Percentiles rank a stretch among this genome's conserved stretches.
phyloP scores from a whole-genome alignment of 768 basidiomycete genomes.

The Kwoniella dendrophila region DNA sequence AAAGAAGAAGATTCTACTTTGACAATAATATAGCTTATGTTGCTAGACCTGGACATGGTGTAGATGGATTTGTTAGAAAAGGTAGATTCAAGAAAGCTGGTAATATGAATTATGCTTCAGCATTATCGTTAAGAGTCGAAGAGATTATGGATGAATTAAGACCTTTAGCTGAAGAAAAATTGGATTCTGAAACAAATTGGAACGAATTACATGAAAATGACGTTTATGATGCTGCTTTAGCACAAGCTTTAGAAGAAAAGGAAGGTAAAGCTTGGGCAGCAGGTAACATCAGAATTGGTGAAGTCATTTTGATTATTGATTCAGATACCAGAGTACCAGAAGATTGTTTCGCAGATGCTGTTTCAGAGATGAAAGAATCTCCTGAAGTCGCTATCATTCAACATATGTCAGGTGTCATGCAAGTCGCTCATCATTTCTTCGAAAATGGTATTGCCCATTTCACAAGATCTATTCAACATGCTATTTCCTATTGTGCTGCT shows the following conservation, averaged over 20 bases:
- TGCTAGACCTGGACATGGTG: conserved; percentile 73
- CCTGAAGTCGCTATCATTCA: conserved; percentile 80
- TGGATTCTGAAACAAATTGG: conserved; percentile 54
- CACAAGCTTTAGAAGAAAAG: conserved; percentile 71
- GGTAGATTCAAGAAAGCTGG: conserved; percentile 79
- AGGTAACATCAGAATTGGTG: conserved; percentile 65
- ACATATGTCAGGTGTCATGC: conserved; percentile 50
- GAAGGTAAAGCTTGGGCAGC: conserved; percentile 72
- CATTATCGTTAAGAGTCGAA: conserved; percentile 68
- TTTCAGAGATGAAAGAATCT: conserved; percentile 61
- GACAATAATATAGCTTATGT: conserved; percentile 76
- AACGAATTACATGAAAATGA: conserved; percentile 69
- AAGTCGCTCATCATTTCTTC: conserved; percentile 64
- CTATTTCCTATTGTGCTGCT: conserved; percentile 54
- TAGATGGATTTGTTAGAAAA: conserved; percentile 74
- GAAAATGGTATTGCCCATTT: conserved; percentile 60
- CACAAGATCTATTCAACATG: conserved; percentile 75
- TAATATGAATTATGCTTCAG: conserved; percentile 84
- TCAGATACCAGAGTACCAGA: conserved; percentile 78
- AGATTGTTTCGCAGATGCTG: conserved; percentile 87
- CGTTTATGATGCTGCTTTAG: conserved; percentile 70
- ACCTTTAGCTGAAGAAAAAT: conserved; percentile 58
- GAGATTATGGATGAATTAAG: conserved; percentile 60
- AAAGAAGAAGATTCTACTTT: conserved; percentile 72
- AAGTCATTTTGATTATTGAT: conserved; percentile 75